Percentiles rank a stretch among this genome's conserved stretches.
Conservation (phyloP, 768 basidiomycete genomes). For the Agrocybe chaxingu region DNA sequence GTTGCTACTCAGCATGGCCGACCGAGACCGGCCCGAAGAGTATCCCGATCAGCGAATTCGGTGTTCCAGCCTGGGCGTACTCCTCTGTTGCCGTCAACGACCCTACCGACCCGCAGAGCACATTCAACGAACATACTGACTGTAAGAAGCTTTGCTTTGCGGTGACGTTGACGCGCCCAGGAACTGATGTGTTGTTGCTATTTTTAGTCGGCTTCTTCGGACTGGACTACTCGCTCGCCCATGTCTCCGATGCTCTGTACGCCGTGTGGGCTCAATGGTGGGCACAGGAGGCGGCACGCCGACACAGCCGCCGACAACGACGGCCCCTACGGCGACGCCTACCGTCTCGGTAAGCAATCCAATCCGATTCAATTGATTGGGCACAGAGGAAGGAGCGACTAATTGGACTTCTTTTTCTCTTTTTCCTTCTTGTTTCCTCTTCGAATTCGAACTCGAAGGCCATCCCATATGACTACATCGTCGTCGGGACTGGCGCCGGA, state of each 20-base stretch:
- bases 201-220: constrained; percentile 58
- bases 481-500: constrained; percentile 57
- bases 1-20: constrained; percentile 30
- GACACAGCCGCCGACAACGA: constrained; percentile 17
- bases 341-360: constrained; percentile 15
- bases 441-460: constrained; percentile 27
- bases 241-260: constrained; percentile 45
- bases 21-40: constrained; percentile 32
- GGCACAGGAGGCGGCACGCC: constrained; percentile 38
- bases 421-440: too few species aligned
- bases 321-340: constrained; percentile 36
- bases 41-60: constrained; percentile 29
- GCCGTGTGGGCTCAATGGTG: constrained; percentile 47
- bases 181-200: neutral
- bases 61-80: constrained; percentile 51
- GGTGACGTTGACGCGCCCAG: neutral
- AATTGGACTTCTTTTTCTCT: too few species aligned
- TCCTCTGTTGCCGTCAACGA: constrained; percentile 41
- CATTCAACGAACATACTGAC: constrained; percentile 56
- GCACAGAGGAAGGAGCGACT: too few species aligned
- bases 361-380: too few species aligned
- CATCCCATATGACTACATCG: constrained; percentile 50
- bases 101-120: constrained; percentile 48
- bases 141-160: constrained; percentile 32
- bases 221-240: constrained; percentile 41